phyloP scores from a whole-genome alignment of 1,139 yeast genomes.

The Pichia norvegensis region DNA sequence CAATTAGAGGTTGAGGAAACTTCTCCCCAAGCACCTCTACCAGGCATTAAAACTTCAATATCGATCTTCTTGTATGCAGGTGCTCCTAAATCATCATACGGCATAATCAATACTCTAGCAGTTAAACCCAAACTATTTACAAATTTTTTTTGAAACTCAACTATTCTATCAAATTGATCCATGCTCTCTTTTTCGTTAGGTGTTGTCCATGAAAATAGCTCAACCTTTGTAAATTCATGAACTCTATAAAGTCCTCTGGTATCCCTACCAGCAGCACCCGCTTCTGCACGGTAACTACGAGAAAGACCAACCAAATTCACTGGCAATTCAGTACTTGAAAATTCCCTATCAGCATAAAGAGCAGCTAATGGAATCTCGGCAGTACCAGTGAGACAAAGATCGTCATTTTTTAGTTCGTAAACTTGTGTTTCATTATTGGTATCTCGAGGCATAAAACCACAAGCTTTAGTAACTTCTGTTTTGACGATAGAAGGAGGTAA shows the following conservation, averaged over 20 bases:
- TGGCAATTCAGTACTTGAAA: slow-evolving; percentile 35
- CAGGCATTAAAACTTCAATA: slow-evolving; percentile 98
- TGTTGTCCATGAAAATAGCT: slow-evolving; percentile 71
- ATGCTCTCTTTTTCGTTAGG: slow-evolving; percentile 37
- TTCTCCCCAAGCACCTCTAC: slow-evolving; percentile 89
- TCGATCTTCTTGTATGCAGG: slow-evolving; percentile 92
- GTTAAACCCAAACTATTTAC: slow-evolving; percentile 62
- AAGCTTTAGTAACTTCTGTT: slow-evolving; percentile 69
- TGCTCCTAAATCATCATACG: slow-evolving; percentile 83
- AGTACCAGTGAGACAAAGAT: slow-evolving; percentile 75
- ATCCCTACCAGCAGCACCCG: slow-evolving; percentile 92
- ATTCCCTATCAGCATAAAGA: slow-evolving; percentile 34
- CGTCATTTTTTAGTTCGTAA: slow-evolving; percentile 46
- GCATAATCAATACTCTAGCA: slow-evolving; percentile 83
- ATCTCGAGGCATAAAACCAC: slow-evolving; percentile 95
- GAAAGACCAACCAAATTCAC: slow-evolving; percentile 70
- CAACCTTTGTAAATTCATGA: slow-evolving; percentile 97
- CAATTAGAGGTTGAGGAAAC: slow-evolving; percentile 88
- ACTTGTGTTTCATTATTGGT: slow-evolving; percentile 82
- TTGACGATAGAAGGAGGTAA: slow-evolving; percentile 85
- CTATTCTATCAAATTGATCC: slow-evolving; percentile 51
- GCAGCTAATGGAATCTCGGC: slow-evolving; percentile 96
- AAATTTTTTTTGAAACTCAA: slow-evolving; percentile 56
- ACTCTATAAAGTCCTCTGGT: slow-evolving; percentile 90
- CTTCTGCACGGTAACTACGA: slow-evolving; percentile 90